Percentiles rank a stretch among this genome's conserved stretches.
phyloP scores from a whole-genome alignment of 306 rosid genomes.

The Arachis hypogaea region DNA sequence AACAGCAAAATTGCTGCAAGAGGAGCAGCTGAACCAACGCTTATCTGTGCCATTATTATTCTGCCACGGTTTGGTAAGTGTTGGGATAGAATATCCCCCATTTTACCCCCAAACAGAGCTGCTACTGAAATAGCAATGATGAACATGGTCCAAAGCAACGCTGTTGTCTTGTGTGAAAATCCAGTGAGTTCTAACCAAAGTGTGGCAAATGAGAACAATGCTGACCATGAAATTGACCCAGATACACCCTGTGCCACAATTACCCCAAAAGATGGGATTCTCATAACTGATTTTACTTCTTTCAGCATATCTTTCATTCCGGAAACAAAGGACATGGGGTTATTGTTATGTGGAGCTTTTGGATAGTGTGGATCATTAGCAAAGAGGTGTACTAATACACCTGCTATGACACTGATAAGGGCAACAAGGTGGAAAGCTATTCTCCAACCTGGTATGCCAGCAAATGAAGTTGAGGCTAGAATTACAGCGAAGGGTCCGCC shows the following conservation, averaged over 20 bases:
- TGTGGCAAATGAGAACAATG: constrained; percentile 63
- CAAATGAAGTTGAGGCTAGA: constrained; percentile 64
- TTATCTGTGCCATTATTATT: constrained; percentile 76
- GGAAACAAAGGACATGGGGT: constrained; percentile 34
- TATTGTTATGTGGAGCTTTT: constrained; percentile 32
- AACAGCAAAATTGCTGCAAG: constrained; percentile 67
- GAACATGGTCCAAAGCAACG: constrained; percentile 69
- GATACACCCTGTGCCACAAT: constrained; percentile 92
- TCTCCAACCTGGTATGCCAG: constrained; percentile 90
- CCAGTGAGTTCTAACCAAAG: constrained; percentile 90
- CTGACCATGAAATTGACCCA: constrained; percentile 86
- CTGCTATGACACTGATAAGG: constrained; percentile 69
- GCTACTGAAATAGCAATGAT: constrained; percentile 65
- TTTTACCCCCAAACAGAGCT: constrained; percentile 76
- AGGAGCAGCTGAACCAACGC: constrained; percentile 78
- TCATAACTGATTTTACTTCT: constrained; percentile 67
- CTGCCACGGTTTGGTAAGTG: constrained; percentile 72
- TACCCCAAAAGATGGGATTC: constrained; percentile 75
- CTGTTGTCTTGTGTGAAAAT: constrained; percentile 72
- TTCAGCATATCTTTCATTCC: constrained; percentile 56
- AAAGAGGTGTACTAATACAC: constrained; percentile 58
- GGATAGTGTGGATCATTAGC: constrained; percentile 73
- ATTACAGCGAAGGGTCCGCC: constrained; percentile 74
- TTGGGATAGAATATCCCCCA: constrained; percentile 72
- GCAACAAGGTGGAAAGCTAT: constrained; percentile 77